These are phyloP conservation scores for Alternaria sp. DNA, from an alignment of 2,329 filamentous ascomycete species.

Conservation along the genomic window DNA sequence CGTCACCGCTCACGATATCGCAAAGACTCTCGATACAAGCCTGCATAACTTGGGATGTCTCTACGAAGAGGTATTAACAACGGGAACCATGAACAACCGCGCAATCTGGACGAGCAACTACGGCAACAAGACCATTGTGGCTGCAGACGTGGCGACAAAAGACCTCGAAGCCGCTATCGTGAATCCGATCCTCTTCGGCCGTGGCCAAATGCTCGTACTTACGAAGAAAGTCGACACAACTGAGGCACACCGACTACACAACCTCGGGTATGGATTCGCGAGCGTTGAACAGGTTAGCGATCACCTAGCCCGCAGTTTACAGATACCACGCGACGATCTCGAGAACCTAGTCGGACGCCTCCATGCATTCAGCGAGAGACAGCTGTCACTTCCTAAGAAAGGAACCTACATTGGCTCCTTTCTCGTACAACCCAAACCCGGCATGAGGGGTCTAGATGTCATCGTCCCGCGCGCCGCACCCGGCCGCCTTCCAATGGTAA, in stretches of 20 bases:
- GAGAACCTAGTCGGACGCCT: slow-evolving; percentile 70
- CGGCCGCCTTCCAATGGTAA: slow-evolving; percentile 57
- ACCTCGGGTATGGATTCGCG: slow-evolving; percentile 82
- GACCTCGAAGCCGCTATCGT: slow-evolving; percentile 53
- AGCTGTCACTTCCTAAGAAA: slow-evolving; percentile 59
- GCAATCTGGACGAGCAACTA: slow-evolving; percentile 60
- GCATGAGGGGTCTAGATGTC: slow-evolving; percentile 55
- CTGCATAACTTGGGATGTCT: slow-evolving; percentile 72
- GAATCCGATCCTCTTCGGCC: slow-evolving; percentile 61
- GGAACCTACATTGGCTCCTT: slow-evolving; percentile 53
- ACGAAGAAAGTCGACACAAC: slow-evolving; percentile 69
- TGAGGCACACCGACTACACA: slow-evolving; percentile 71
- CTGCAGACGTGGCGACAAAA: slow-evolving; percentile 32
- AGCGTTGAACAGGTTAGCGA: slow-evolving; percentile 66
- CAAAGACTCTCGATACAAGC: slow-evolving; percentile 70
- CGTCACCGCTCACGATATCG: slow-evolving; percentile 77
- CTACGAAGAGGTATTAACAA: slow-evolving; percentile 79
- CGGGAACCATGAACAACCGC: slow-evolving; percentile 67
- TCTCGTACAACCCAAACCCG: slow-evolving; percentile 50
- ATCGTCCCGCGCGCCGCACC: slow-evolving; percentile 53
- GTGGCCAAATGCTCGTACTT: slow-evolving; percentile 83
- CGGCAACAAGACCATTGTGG: slow-evolving; percentile 34
- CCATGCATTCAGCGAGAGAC: slow-evolving; percentile 60
- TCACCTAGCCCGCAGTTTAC: slow-evolving; percentile 76
- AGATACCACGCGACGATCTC: slow-evolving; percentile 72